Evolutionary conservation across 2,329 filamentous ascomycete genomes (phyloP).

Genomic region (Aspergillus jensenii): DNA sequence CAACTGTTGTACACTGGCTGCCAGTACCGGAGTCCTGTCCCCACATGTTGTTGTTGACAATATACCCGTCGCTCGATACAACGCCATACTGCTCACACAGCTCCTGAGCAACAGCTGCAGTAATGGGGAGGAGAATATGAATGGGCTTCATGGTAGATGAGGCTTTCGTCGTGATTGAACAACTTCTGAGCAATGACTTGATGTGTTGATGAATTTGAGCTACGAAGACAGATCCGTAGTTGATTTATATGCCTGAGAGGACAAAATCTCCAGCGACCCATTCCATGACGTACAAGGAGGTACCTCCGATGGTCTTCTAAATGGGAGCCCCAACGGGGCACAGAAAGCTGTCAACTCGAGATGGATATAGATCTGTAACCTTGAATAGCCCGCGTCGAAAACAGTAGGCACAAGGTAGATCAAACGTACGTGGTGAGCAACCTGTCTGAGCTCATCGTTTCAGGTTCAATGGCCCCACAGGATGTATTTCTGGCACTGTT

Average conservation of each 20-base stretch:
- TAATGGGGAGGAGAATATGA: background rate
- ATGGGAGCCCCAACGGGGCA: background rate
- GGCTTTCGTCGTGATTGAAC: background rate
- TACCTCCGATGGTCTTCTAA: background rate
- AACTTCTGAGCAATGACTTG: background rate
- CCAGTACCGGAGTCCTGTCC: constrained; percentile 35
- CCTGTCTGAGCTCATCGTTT: background rate
- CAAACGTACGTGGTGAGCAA: background rate
- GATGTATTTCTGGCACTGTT: background rate
- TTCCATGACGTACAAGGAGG: background rate
- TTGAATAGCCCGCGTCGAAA: background rate
- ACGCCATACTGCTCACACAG: constrained; percentile 28
- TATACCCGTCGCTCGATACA: constrained; percentile 38
- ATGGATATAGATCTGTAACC: background rate
- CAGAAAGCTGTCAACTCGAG: background rate
- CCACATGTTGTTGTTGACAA: constrained; percentile 53
- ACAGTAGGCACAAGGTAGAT: background rate
- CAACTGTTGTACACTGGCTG: constrained; percentile 41
- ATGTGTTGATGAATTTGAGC: background rate
- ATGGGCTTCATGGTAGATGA: background rate
- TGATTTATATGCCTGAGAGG: background rate
- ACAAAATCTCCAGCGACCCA: background rate
- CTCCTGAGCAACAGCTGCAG: background rate
- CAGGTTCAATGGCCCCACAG: background rate
- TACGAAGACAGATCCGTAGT: background rate